Evolutionary conservation across 768 basidiomycete genomes (phyloP).

Genomic region (Bullera alba): DNA sequence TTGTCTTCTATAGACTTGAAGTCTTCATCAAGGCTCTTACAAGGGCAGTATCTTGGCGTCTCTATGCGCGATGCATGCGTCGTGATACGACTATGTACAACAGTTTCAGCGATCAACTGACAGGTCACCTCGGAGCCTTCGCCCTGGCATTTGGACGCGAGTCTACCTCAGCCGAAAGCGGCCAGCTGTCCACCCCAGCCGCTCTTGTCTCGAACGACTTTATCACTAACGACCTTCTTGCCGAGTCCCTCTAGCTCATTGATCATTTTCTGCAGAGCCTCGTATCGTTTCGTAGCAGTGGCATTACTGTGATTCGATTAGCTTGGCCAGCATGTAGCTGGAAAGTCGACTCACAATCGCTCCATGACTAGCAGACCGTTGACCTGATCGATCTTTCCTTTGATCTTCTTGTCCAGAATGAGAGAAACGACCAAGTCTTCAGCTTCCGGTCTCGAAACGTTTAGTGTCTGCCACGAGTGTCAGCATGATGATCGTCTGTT

Average conservation of each 20-base stretch:
- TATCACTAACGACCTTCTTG: slow-evolving; percentile 11
- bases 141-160: not conserved
- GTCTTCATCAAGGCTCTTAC: too few relatives aligned
- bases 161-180: not conserved
- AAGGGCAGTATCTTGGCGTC: too few relatives aligned
- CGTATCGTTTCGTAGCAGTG: slow-evolving; percentile 6
- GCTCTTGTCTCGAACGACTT: slow-evolving; percentile 4
- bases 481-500: not conserved
- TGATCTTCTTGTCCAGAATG: slow-evolving; percentile 93
- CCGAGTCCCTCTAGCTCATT: slow-evolving; percentile 2
- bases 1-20: too few relatives aligned
- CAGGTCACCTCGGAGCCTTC: not conserved
- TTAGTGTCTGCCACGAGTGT: slow-evolving; percentile 65
- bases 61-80: not conserved
- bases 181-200: not conserved
- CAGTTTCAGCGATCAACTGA: not conserved
- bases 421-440: slow-evolving; percentile 88
- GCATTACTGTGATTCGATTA: slow-evolving; percentile 4
- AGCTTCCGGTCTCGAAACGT: slow-evolving; percentile 83
- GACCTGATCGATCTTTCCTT: slow-evolving; percentile 94
- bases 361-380: slow-evolving; percentile 87
- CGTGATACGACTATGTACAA: not conserved
- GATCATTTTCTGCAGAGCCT: slow-evolving; percentile 10
- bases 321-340: not conserved
- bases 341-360: slow-evolving; percentile 51